phyloP scores from a whole-genome alignment of 208 protist species.

The Acanthamoeba sp. region DNA sequence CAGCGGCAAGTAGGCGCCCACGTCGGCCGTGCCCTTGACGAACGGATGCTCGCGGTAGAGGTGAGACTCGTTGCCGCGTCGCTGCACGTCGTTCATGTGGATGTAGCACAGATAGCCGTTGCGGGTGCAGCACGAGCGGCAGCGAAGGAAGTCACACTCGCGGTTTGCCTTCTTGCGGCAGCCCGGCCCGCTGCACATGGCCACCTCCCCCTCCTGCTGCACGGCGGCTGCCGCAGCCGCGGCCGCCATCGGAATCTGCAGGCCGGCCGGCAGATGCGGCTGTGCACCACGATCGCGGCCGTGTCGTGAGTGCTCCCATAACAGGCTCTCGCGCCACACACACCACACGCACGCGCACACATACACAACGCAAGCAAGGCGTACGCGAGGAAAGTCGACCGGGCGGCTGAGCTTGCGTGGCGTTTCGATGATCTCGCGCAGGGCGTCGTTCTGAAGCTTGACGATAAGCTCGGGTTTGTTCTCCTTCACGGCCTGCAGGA shows the following conservation, averaged over 20 bases:
- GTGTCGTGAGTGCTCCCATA: not conserved
- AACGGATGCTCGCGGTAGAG: constrained; percentile 20
- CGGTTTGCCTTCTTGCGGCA: constrained; percentile 28
- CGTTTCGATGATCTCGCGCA: constrained; percentile 13
- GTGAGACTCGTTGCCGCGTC: constrained; percentile 13
- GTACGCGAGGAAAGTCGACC: constrained; percentile 11
- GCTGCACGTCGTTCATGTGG: constrained; percentile 45
- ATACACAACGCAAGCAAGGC: not conserved
- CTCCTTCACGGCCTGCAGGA: constrained; percentile 20
- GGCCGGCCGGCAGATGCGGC: not conserved
- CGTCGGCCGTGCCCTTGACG: constrained; percentile 4
- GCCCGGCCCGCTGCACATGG: not conserved
- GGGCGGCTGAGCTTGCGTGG: constrained; percentile 10
- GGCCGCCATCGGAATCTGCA: constrained; percentile 1
- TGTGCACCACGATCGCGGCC: too few relatives aligned
- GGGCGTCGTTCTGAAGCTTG: not conserved
- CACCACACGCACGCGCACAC: not conserved
- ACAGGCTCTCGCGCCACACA: too few relatives aligned
- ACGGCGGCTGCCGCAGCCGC: not conserved
- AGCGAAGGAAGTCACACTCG: constrained; percentile 28
- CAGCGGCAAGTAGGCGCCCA: not conserved
- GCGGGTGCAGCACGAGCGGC: constrained; percentile 20
- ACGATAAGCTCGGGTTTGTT: constrained; percentile 14
- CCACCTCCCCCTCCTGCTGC: not conserved
- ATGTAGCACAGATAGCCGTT: constrained; percentile 13